Base-by-base conservation (phyloP, 257 asterid species). In the Fraxinus quadrangulata region DNA sequence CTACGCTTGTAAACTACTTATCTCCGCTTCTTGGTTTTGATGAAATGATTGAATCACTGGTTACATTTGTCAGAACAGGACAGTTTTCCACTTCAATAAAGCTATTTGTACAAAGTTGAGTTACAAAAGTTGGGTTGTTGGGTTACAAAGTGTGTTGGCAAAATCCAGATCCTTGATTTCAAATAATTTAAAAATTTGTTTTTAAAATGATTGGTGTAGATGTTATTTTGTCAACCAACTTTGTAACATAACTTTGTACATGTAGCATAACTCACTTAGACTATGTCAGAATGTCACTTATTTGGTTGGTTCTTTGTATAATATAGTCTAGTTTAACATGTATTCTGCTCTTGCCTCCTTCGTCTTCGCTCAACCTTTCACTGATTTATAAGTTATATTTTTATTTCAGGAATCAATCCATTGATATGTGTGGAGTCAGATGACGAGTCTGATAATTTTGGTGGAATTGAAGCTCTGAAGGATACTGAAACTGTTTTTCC, bases 341-440 rank as follows among this genome's bases (percentile, higher is more conserved):
- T 13, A 45, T 68, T 74, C 63, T 67, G 78, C 24, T 73, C 33
- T 11, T 33, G 70, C 33, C 23, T 5, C 1, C 19, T 40, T 68
- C 78, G 68, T 75, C 66, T 80, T 78, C 21, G 70, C 31, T 71
- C 73, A 63, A 11, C 63, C 33, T 66, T 68, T 7, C 2, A 77
- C 56, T 14, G 21, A 42, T 70, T 67, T 28, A 17, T 63, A 39
- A 34, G 36, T 72, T 67, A 39, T 42, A 47, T 40, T 66, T 45
- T 67, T 77, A 56, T 83, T 70, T 74, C 77, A 87, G 92, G 85
- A 77, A 89, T 82, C 70, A 78, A 79, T 73, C 79, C 84, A 83
- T 76, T 83, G 77, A 90, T 92, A 82, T 82, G 81, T 67, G 81
- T 94, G 87, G 96, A 86, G 68, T 88, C 97, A 71, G 98, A 94